Evolutionary conservation across 1,284 basidiomycete genomes (phyloP), one percentile per base, ranked within the genome.

Genomic region (Agroathelia rolfsii): DNA sequence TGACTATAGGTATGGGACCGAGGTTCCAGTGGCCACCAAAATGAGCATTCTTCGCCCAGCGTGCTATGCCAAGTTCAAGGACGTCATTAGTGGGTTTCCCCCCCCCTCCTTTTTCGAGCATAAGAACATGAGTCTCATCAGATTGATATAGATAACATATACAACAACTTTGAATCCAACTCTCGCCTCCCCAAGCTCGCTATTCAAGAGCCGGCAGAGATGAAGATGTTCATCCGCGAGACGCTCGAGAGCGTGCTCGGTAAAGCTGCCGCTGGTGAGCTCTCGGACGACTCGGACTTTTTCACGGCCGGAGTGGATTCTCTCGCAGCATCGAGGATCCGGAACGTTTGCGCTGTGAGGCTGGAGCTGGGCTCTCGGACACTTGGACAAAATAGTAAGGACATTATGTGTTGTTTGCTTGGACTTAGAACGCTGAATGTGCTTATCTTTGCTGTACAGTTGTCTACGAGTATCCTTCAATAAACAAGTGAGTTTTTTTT

Each of bases 241-340:
- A 5, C 46, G 10, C 43, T 54, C 18, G 21, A 19, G 17, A 42
- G 21, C 40, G 47, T 32, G 14, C 20, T 56, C 15, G 36, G 45
- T 10, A 36, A 38, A 11, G 25, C 32, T n/a, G n/a, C n/a, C 4
- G 33, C 38, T 2, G 40, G 41, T 12, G 39, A 43, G 9, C 46
- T 61, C 17, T 43, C 51, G 21, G 52, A 58, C 31, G 48, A 51
- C 8, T 46, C 52, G 14, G 58, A 64, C 35, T 33, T 62, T 12
- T 64, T 66, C 36, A 41, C 53, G 6, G 58, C 62, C 19, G 75
- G 72, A 15, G 58, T 78, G 23, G 69, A 75, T 47, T 76, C 72
- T 6, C 49, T 78, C 7, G 65, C 72, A 41, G 69, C 68, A 10
- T 65, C 66, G 3, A 55, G 71, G 15, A 62, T 79, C 19, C 52